Evolutionary conservation across 345 rosid species (phyloP), one percentile per base, ranked within the genome.

Genomic region (Corchorus olitorius): DNA sequence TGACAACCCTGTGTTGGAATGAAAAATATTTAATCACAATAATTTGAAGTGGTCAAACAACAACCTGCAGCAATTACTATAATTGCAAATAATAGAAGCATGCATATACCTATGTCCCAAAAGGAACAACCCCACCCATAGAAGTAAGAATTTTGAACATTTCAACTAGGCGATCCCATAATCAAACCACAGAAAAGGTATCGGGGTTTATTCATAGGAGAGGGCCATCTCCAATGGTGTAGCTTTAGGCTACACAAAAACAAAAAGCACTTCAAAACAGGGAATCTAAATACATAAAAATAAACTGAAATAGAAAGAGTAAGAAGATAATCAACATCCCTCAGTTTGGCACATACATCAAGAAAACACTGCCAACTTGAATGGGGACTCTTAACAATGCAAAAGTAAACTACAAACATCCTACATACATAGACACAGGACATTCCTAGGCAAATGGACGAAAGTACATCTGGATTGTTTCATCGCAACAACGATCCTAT

Each of bases 1-100:
- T 89, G 96, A 59, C 75, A 53, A 10, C 99, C 99, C 99, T 91
- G 93, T 76, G 39, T 75, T 16, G 12, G 13, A 34, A 54, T 37
- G 27, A 39, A 62, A 39, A 22, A 6, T 60, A 59, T 14, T 54
- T 22, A 58, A 58, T 58, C 58, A 8, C 35, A 13, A 45, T 59
- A 20, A 19, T 14, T 73, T 59, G 53, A 58, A 14, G 49, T 15
- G 39, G 64, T n/a, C 27, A 37, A 54, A 37, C 35, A 17, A 9
- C 52, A 33, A 50, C 43, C 5, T 27, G 73, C 1, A 46, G 4
- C 22, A 50, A 54, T 33, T 20, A 15, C 27, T 3, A 34, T 52
- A 2, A 41, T 70, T 34, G 48, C 61, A 70, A 70, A 52, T 34
- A 34, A 33, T 9, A 70, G 61, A 5, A 2, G 63, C 49, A 55